Percentiles rank a stretch among this genome's conserved stretches.
Conservation (phyloP, 139 green algal species). For the Chlorella sp. region DNA sequence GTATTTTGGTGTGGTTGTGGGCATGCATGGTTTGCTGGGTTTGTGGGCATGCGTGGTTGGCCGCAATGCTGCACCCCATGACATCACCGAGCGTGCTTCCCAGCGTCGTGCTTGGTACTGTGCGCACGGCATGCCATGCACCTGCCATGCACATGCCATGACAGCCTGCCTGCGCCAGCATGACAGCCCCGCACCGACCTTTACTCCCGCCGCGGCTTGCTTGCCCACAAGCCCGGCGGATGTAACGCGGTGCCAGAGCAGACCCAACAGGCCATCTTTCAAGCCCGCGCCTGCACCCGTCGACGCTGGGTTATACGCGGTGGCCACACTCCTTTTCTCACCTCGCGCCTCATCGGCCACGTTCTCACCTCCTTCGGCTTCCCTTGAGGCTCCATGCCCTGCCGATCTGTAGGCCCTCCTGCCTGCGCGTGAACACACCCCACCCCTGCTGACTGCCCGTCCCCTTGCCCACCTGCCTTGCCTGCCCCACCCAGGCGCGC, state of each 20-base stretch:
- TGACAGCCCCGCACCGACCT: not conserved
- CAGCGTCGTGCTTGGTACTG: too few relatives aligned
- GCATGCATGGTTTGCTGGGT: not conserved
- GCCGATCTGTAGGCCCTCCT: not conserved
- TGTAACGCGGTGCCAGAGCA: constrained; percentile 29
- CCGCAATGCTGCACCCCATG: not conserved
- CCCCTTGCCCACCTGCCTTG: not conserved
- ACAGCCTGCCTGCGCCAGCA: not conserved
- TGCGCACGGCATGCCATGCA: too few relatives aligned
- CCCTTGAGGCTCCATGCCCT: not conserved
- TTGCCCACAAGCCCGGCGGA: not conserved
- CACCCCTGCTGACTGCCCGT: not conserved
- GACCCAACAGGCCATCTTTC: constrained; percentile 6
- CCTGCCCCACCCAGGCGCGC: constrained; percentile 35
- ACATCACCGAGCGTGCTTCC: too few relatives aligned
- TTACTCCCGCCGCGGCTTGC: constrained; percentile 20
- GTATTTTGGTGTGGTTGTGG: not conserved
- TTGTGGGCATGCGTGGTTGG: not conserved
- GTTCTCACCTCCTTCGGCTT: not conserved
- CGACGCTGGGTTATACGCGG: constrained; percentile 44
- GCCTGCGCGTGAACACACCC: not conserved
- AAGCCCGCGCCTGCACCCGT: constrained; percentile 9
- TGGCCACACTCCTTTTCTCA: constrained; percentile 19
- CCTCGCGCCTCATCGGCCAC: too few relatives aligned
- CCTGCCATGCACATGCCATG: not conserved